Base-by-base conservation (phyloP, 768 basidiomycete genomes). In the Gloeophyllum trabeum region DNA sequence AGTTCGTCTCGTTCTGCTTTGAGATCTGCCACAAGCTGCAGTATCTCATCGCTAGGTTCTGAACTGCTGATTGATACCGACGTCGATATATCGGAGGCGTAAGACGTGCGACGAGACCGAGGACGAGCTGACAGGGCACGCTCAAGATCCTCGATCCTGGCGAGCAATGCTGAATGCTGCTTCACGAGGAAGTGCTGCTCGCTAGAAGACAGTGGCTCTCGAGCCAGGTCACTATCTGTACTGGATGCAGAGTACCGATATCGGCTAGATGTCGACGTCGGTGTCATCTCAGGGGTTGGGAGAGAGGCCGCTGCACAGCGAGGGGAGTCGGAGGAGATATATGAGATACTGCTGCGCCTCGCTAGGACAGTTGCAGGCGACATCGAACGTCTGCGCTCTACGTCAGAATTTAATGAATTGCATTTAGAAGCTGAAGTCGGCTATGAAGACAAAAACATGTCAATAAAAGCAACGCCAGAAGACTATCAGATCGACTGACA, bases 1-100 rank as follows among this genome's bases (percentile, higher is more conserved):
- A 97, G 67, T 45, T 90, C 83, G 52, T 98, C 93, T 23, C 93
- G 70, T 60, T 97, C 92, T 10, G 80, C 71, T 57, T 91, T 90
- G 51, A 89, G 69, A 54, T 88, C 86, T 3, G 79, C 67, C 41
- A 90, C 67, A 26, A 85, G 69, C 49, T 71, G 69, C 30, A 88
- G 61, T 75, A 90, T 79, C 62, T 90, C 89, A 50, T 90, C 85
- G 45, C 64, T 76, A 4, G 81, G 79, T 44, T 75, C 79, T 40
- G 44, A 18, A 23, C 44, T 38, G 25, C 53, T 46, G 6, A 62
- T 53, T 34, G 60, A 54, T 21, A 49, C 46, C 47, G 53, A 39
- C 53, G 63, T 59, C 19, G 59, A 52, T 26, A 41, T 43, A 43
- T 65, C 65, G 20, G 79, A 79, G 36, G 63, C 52, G 25, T 71